A percentile compares a stretch with the other conserved stretches of the same genome.
Conservation (phyloP, 176 grass and related monocot species). For the Triticum timopheevii region DNA sequence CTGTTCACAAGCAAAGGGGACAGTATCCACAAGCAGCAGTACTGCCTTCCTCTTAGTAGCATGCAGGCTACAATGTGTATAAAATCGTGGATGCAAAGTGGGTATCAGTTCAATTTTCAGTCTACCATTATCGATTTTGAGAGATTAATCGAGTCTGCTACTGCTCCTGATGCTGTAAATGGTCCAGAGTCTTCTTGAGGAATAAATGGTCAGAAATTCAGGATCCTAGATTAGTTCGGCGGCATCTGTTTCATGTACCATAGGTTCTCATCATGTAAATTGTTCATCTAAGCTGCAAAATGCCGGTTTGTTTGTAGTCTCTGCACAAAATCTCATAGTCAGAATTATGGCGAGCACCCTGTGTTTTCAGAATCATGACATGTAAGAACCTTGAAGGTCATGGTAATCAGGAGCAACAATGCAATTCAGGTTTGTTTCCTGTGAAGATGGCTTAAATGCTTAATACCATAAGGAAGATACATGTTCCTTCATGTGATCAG, state of each 20-base stretch:
- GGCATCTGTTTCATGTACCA: slow-evolving; percentile 9
- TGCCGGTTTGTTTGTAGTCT: background rate
- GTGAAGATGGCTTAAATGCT: background rate
- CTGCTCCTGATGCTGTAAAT: slow-evolving; percentile 28
- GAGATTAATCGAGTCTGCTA: slow-evolving; percentile 53
- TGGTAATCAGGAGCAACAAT: background rate
- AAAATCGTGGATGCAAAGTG: slow-evolving; percentile 79
- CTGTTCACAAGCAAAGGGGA: slow-evolving; percentile 84
- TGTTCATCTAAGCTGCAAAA: background rate
- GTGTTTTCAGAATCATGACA: background rate
- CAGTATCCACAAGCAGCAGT: slow-evolving; percentile 62
- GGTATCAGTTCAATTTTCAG: slow-evolving; percentile 73
- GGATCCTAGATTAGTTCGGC: slow-evolving; percentile 23
- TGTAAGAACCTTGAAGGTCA: slow-evolving; percentile 5
- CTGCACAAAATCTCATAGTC: background rate
- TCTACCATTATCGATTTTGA: slow-evolving; percentile 64
- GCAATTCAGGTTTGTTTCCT: slow-evolving; percentile 4
- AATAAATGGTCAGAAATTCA: slow-evolving; percentile 8
- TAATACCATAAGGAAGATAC: background rate
- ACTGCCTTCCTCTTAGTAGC: slow-evolving; percentile 63
- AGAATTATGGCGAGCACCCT: background rate
- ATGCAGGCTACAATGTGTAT: slow-evolving; percentile 68
- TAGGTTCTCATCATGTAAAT: slow-evolving; percentile 52
- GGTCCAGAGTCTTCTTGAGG: slow-evolving; percentile 15
- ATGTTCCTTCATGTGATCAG: background rate